Conservation (phyloP, 148 eudicot genomes). For the Vaccinium darrowii region DNA sequence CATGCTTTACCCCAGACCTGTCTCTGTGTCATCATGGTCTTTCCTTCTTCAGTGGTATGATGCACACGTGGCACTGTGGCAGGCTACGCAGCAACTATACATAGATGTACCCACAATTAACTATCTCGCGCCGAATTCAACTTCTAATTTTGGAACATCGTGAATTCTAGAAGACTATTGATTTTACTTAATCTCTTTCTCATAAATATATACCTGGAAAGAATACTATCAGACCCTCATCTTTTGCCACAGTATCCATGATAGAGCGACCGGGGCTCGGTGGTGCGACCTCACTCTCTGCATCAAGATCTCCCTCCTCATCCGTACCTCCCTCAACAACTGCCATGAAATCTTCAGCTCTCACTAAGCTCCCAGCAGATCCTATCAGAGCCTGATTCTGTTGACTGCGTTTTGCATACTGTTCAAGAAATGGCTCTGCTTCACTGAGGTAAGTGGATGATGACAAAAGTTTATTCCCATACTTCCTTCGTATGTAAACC, state of each 20-base stretch:
- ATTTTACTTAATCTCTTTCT: neutral
- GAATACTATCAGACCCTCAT: conserved; percentile 80
- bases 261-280: conserved; percentile 34
- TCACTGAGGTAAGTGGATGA: conserved; percentile 80
- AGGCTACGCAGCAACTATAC: neutral
- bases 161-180: neutral
- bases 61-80: neutral
- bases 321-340: conserved; percentile 67
- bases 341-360: conserved; percentile 84
- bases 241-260: conserved; percentile 49
- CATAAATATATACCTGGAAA: conserved; percentile 67
- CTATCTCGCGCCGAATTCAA: neutral
- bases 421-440: conserved; percentile 95
- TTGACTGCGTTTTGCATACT: conserved; percentile 83
- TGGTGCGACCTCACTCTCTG: conserved; percentile 47
- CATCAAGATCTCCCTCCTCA: conserved; percentile 83
- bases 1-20: neutral
- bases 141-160: neutral
- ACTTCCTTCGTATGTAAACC: conserved; percentile 66
- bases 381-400: conserved; percentile 77
- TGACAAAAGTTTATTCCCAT: conserved; percentile 53
- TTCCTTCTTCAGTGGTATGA: neutral
- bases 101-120: neutral
- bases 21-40: neutral
- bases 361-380: conserved; percentile 78